Evolutionary conservation across 148 eudicot species (phyloP), one percentile per base, ranked within the genome.

Genomic region (Hydrangea macrophylla): DNA sequence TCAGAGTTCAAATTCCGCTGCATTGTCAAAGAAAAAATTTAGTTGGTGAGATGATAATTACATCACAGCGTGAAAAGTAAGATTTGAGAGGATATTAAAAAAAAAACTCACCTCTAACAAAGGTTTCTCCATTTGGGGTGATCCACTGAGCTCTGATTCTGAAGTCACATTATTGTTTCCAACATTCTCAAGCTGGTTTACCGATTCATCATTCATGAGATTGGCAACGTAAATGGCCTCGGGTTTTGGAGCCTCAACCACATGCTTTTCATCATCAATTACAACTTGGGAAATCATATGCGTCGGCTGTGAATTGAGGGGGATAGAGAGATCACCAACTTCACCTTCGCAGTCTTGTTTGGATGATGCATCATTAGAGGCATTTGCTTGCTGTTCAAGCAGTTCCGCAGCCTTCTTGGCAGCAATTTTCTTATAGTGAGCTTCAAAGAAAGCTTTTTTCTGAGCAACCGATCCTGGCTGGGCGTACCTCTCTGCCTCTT

Each of bases 391-490:
- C 65, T 88, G 87, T 63, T 85, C 96, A 35, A 82, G 82, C 58
- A 85, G 61, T 25, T 92, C 93, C 40, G 92, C 96, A 9, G 96
- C 96, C 53, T 85, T 90, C 27, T 84, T 82, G 53, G 89, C 92
- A 11, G 98, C 98, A 70, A 90, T 83, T 69, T 75, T 86, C 85
- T 90, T 93, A 82, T 86, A 93, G 81, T 90, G 95, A 27, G 98
- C 98, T 87, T 93, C 98, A 60, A 93, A 93, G 62, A 86, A 93
- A 17, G 96, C 98, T 64, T 93, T 93, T 78, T 90, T 93, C 70
- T 90, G 88, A 4, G 93, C 94, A 32, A 93, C 98, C 1, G 98
- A 93, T 4, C 98, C 98, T 0, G 92, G 94, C 70, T 72, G 80
- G 0, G 98, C 82, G 50, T 86, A 93, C 61, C 85, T 88, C 74